Evolutionary conservation across 2,329 filamentous ascomycete species (phyloP).

Genomic region (Botrytis cinerea): DNA sequence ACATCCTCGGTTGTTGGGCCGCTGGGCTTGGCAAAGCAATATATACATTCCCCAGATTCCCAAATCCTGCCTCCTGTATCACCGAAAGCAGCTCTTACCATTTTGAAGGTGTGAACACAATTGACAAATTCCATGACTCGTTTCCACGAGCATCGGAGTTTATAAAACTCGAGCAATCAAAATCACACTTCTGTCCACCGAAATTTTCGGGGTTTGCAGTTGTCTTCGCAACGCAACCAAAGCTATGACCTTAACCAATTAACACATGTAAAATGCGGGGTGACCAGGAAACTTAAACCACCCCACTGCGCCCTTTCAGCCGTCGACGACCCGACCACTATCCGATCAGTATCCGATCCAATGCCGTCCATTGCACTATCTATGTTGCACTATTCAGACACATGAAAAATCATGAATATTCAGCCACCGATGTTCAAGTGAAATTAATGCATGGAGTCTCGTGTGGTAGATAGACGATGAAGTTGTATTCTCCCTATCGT

Average conservation of each 20-base stretch:
- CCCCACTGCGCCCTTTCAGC: not conserved
- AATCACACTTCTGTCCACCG: not conserved
- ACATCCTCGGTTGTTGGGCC: slow-evolving; percentile 19
- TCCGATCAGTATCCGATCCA: slow-evolving; percentile 2
- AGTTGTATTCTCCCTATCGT: not conserved
- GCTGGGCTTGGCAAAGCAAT: not conserved
- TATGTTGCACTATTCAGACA: not conserved
- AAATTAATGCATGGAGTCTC: not conserved
- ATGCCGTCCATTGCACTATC: not conserved
- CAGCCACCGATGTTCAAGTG: not conserved
- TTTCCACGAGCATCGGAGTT: not conserved
- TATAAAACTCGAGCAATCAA: not conserved
- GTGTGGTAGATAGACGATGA: not conserved
- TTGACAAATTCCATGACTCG: not conserved
- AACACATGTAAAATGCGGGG: slow-evolving; percentile 23
- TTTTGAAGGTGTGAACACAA: not conserved
- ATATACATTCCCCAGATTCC: slow-evolving; percentile 1
- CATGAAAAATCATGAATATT: not conserved
- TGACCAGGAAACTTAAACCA: not conserved
- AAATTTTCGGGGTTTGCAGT: not conserved
- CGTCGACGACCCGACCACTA: not conserved
- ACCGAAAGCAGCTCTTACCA: not conserved
- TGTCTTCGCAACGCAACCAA: not conserved
- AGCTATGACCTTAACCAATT: slow-evolving; percentile 8
- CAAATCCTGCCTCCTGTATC: not conserved